Evolutionary conservation across 306 rosid species (phyloP), one percentile per base, ranked within the genome.

Genomic region (Hippophae gyantsensis): DNA sequence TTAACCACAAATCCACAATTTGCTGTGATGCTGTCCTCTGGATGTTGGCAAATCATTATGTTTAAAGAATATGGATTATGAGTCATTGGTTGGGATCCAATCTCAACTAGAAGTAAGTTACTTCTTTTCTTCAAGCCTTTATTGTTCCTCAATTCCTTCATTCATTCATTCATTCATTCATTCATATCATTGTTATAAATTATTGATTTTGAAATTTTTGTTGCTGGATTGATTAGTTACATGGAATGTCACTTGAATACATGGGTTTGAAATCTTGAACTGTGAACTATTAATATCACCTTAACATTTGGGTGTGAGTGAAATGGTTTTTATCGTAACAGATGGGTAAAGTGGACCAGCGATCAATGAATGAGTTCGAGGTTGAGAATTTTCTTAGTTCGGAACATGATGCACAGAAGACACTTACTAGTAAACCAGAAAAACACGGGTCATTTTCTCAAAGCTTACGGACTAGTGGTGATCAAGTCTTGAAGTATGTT

Each of bases 311-410:
- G 26, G 13, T 40, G 13, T 66, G 61, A 65, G 62, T 60, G 57
- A 45, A 54, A 56, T 54, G 57, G 42, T 68, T 52, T 60, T 23
- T 45, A 42, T 48, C 74, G 53, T 71, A 8, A 59, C 59, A 79
- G 90, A 79, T 89, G 90, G 77, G 72, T 27, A 60, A 79, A 42
- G 42, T 69, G 52, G 74, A 76, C 25, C 82, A 73, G 46, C 72
- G 72, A 65, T 55, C 72, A 18, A 26, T 46, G 11, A 62, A 57
- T 10, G 85, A 80, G 61, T 71, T 64, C 2, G 78, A 74, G 45
- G 76, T 74, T 11, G 82, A 82, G 70, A 68, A 58, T 78, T 78
- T 52, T 50, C 53, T 53, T 64, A 59, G 68, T 67, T 68, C 66
- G 0, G 76, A 66, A 58, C 47, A 56, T 55, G 66, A 53, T 43